A percentile compares a stretch with the other conserved stretches of the same genome.
These are phyloP conservation scores for Trichoderma atroviride DNA, from an alignment of 2,329 filamentous ascomycete species.

Conservation along the genomic window DNA sequence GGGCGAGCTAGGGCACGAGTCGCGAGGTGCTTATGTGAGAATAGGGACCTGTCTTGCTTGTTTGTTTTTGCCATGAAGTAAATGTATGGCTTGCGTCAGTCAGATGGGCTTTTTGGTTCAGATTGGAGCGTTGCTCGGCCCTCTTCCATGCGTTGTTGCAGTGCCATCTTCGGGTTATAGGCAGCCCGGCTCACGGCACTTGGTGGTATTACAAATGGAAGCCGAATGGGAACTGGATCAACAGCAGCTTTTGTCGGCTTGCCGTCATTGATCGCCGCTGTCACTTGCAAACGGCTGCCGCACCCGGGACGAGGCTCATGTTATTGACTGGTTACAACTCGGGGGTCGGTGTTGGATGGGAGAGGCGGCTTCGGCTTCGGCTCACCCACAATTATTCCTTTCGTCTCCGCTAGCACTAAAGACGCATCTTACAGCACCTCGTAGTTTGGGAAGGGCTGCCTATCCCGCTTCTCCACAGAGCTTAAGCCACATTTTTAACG, in stretches of 20 bases:
- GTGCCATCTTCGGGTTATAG: not conserved
- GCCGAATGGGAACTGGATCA: not conserved
- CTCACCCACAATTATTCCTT: not conserved
- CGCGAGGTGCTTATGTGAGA: not conserved
- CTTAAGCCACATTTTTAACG: not conserved
- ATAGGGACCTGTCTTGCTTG: not conserved
- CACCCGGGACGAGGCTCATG: too few relatives aligned
- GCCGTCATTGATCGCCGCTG: not conserved
- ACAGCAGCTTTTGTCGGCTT: not conserved
- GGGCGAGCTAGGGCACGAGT: not conserved
- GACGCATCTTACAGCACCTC: not conserved
- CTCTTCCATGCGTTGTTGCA: not conserved
- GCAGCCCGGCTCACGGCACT: not conserved
- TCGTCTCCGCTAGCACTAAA: not conserved
- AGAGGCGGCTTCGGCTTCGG: constrained; percentile 23
- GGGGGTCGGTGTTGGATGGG: too few relatives aligned
- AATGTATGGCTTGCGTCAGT: too few relatives aligned
- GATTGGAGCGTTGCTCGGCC: not conserved
- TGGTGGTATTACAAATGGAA: not conserved
- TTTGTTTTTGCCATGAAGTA: too few relatives aligned
- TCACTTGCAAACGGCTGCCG: not conserved
- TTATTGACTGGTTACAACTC: too few relatives aligned
- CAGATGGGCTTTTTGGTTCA: not conserved
- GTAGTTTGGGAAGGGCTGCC: not conserved
- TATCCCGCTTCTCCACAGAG: not conserved